Base-by-base conservation (phyloP, 768 basidiomycete species). In the Pulveroboletus sp. region DNA sequence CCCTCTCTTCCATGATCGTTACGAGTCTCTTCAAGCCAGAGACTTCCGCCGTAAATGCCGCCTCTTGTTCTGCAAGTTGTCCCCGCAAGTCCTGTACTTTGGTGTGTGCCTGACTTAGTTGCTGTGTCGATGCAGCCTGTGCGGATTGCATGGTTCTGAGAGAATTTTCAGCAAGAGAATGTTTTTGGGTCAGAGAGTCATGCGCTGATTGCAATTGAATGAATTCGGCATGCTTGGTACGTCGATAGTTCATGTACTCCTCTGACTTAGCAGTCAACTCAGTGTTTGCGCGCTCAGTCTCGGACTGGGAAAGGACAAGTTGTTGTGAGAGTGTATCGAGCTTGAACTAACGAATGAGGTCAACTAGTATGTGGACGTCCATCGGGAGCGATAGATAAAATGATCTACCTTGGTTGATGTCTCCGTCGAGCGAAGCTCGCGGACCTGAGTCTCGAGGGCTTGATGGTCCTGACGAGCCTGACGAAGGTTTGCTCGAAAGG, bases 1-100 rank as follows among this genome's bases (percentile, higher is more conserved):
- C 92, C 33, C 93, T 79, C 49, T 86, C 86, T 65, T 97, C 92
- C 76, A 96, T 84, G 74, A 93, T 80, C 7, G 78, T 71, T 10
- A 93, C 85, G 15, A 96, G 74, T 28, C 92, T 77, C 50, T 81
- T 79, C 57, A 93, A 69, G 11, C 82, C 80, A 36, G 77, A 81
- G 2, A 84, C 82, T 64, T 97, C 93, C 50, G 77, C 80, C 0
- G 85, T 76, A 64, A 90, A 94, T 2, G 82, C 83, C 1, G 85
- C 82, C 58, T 95, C 92, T 58, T 90, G 86, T 58, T 90, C 89
- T 3, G 89, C 92, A 11, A 93, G 73, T 54, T 85, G 83, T 6
- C 85, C 82, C 32, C 81, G 82, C 35, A 94, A 75, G 49, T 82
- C 82, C 57, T 89, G 84, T 15, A 89, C 79, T 48, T 85, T 82